These are phyloP conservation scores for Haplosporangium gracile DNA, from an alignment of 192 early-diverging fungal species.

Conservation along the genomic window DNA sequence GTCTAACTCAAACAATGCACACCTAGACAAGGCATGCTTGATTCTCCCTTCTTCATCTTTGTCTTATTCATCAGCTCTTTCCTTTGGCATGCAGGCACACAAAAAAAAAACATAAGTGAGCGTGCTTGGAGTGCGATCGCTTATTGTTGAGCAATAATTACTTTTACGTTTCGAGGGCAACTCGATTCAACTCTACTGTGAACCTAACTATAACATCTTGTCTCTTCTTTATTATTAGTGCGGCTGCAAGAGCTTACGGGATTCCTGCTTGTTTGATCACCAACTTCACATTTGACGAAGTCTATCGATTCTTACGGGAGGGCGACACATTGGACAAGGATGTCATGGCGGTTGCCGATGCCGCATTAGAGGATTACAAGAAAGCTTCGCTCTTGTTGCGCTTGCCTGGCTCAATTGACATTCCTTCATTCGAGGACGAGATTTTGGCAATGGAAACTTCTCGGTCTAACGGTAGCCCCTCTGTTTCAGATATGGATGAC, in stretches of 20 bases:
- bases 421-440: slow-evolving; percentile 64
- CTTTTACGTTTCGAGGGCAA: not conserved
- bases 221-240: slow-evolving; percentile 29
- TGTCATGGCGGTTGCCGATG: slow-evolving; percentile 45
- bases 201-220: not conserved
- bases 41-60: not conserved
- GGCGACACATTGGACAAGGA: slow-evolving; percentile 62
- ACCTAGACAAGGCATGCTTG: not conserved
- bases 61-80: not conserved
- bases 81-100: not conserved
- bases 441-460: slow-evolving; percentile 21
- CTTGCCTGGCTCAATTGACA: slow-evolving; percentile 63
- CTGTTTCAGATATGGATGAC: slow-evolving; percentile 43
- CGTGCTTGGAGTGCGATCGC: not conserved
- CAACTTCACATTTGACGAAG: slow-evolving; percentile 72
- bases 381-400: slow-evolving; percentile 62
- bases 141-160: not conserved
- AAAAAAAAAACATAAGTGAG: not conserved
- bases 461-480: slow-evolving; percentile 14
- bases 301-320: slow-evolving; percentile 64
- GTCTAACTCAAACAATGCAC: not conserved
- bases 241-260: slow-evolving; percentile 62
- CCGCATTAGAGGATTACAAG: slow-evolving; percentile 57
- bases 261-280: slow-evolving; percentile 65
- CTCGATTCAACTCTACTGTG: not conserved